Evolutionary conservation across 768 basidiomycete genomes (phyloP).

Genomic region (Trametes villosa): DNA sequence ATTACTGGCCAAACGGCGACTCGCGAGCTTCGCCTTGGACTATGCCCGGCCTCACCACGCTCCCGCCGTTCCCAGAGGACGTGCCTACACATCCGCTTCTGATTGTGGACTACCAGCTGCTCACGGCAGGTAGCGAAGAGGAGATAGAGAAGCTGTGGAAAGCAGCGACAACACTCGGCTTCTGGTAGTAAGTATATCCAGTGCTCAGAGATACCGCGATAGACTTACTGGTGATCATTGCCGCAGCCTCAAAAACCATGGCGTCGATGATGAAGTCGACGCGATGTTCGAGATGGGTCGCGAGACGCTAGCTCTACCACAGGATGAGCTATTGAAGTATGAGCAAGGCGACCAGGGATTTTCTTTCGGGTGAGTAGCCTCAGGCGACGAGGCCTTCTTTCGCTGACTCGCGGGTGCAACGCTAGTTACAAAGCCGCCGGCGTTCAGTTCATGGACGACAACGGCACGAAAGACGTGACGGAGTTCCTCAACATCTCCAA

Average conservation of each 20-base stretch:
- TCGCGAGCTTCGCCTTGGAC: background rate
- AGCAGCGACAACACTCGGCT: slow-evolving; percentile 52
- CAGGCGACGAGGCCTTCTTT: background rate
- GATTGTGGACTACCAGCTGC: slow-evolving; percentile 47
- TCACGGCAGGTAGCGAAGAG: slow-evolving; percentile 39
- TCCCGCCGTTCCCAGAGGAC: slow-evolving; percentile 49
- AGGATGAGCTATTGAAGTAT: slow-evolving; percentile 47
- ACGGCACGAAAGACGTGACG: slow-evolving; percentile 37
- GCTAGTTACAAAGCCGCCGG: slow-evolving; percentile 39
- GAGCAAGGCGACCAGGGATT: slow-evolving; percentile 48
- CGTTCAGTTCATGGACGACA: slow-evolving; percentile 39
- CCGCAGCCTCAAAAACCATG: slow-evolving; percentile 49
- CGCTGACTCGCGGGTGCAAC: background rate
- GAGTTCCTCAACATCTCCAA: slow-evolving; percentile 43
- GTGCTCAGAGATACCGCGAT: too few relatives aligned
- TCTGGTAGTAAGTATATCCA: slow-evolving; percentile 53
- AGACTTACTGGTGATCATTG: background rate
- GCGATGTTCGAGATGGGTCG: slow-evolving; percentile 50
- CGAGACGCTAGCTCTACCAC: slow-evolving; percentile 43
- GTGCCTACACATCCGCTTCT: slow-evolving; percentile 50
- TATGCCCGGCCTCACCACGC: slow-evolving; percentile 39
- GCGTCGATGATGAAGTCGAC: slow-evolving; percentile 39
- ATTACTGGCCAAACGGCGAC: background rate
- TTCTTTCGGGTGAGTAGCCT: slow-evolving; percentile 41
- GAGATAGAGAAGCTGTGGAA: slow-evolving; percentile 51